Evolutionary conservation across 805 yeast species (phyloP).

Genomic region (Wickerhamiella hasegawae): DNA sequence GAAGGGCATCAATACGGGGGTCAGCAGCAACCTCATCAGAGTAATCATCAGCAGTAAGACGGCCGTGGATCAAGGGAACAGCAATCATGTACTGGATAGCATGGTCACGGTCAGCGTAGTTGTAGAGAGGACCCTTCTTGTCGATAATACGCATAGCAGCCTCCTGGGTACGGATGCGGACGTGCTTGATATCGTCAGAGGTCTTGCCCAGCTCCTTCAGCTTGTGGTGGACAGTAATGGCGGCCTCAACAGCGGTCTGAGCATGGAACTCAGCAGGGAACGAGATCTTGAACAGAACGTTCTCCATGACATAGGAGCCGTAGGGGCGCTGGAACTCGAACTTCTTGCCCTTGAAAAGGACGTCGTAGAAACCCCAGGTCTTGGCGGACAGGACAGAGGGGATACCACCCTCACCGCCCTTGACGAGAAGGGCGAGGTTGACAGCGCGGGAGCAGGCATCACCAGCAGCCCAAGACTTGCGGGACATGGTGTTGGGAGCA

Average conservation of each 20-base stretch:
- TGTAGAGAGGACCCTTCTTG: slow-evolving; percentile 41
- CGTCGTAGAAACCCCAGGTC: slow-evolving; percentile 52
- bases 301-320: slow-evolving; percentile 48
- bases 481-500: slow-evolving; percentile 46
- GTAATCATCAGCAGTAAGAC: slow-evolving; percentile 43
- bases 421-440: slow-evolving; percentile 35
- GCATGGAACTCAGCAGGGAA: slow-evolving; percentile 55
- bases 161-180: slow-evolving; percentile 41
- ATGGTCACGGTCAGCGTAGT: slow-evolving; percentile 51
- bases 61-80: slow-evolving; percentile 37
- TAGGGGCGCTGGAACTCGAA: slow-evolving; percentile 38
- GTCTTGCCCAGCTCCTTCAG: slow-evolving; percentile 28
- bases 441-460: slow-evolving; percentile 47
- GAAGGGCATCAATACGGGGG: slow-evolving; percentile 35
- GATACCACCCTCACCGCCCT: slow-evolving; percentile 38
- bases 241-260: slow-evolving; percentile 48
- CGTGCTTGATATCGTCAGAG: slow-evolving; percentile 31
- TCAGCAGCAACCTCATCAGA: slow-evolving; percentile 34
- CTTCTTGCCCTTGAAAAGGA: slow-evolving; percentile 35
- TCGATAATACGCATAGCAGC: slow-evolving; percentile 47
- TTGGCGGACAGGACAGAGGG: slow-evolving; percentile 42
- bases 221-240: slow-evolving; percentile 28
- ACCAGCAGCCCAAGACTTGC: slow-evolving; percentile 57
- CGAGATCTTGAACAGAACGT: slow-evolving; percentile 42
- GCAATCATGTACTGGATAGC: slow-evolving; percentile 53